Conservation (phyloP, 2,329 filamentous ascomycete genomes). For the Epichloe aotearoae region DNA sequence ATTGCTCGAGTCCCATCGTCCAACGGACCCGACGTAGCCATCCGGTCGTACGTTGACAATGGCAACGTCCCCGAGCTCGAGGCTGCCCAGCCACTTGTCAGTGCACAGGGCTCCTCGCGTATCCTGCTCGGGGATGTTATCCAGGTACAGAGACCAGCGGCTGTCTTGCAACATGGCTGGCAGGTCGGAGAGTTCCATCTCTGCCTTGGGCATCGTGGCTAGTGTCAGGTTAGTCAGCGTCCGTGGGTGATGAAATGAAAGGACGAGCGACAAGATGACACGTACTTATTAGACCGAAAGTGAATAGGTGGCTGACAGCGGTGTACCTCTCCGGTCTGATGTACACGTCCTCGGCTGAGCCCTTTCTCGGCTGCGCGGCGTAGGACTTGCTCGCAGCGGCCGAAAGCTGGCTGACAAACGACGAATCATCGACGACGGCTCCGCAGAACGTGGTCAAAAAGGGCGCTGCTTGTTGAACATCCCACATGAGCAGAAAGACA, state of each 20-base stretch:
- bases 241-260: background rate
- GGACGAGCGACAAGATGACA: conserved; percentile 5
- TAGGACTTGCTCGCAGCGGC: conserved; percentile 49
- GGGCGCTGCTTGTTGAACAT: conserved; percentile 39
- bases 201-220: conserved; percentile 47
- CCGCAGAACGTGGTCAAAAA: conserved; percentile 50
- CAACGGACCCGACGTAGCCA: conserved; percentile 57
- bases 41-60: conserved; percentile 59
- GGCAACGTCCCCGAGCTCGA: conserved; percentile 43
- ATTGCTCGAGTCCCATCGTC: conserved; percentile 36
- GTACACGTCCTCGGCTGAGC: conserved; percentile 51
- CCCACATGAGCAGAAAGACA: conserved; percentile 56
- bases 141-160: conserved; percentile 60
- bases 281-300: conserved; percentile 54
- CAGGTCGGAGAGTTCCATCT: conserved; percentile 53
- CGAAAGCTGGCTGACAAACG: conserved; percentile 46
- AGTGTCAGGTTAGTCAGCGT: background rate
- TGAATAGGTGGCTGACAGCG: conserved; percentile 53
- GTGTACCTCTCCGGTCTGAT: conserved; percentile 56
- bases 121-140: conserved; percentile 46
- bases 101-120: conserved; percentile 41
- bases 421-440: conserved; percentile 34
- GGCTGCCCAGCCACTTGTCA: conserved; percentile 54
- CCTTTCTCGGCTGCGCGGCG: conserved; percentile 39
- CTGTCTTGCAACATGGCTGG: conserved; percentile 49